Conservation (phyloP, 805 yeast species). For the Kodamaea hsintzibuensis region DNA sequence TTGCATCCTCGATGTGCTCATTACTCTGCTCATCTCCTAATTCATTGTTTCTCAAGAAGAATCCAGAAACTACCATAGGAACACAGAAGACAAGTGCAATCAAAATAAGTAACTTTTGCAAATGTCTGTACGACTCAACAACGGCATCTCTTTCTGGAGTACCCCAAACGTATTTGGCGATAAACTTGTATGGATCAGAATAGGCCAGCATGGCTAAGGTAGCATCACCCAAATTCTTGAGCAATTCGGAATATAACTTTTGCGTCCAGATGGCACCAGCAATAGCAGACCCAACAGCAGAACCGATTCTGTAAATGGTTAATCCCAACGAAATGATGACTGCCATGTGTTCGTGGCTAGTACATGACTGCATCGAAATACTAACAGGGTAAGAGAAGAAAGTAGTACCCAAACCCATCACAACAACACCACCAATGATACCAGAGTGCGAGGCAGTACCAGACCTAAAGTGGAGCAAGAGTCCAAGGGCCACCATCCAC, state of each 20-base stretch:
- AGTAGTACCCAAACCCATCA: conserved; percentile 22
- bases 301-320: conserved; percentile 19
- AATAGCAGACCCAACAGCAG: conserved; percentile 20
- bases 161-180: conserved; percentile 10
- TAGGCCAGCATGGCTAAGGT: conserved; percentile 11
- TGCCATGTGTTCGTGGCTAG: conserved; percentile 22
- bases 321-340: conserved; percentile 16
- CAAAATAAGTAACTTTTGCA: conserved; percentile 11
- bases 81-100: conserved; percentile 12
- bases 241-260: conserved; percentile 25
- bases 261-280: conserved; percentile 25
- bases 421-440: conserved; percentile 18
- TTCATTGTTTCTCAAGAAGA: conserved; percentile 12
- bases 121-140: conserved; percentile 12
- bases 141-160: conserved; percentile 11
- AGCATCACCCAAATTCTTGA: conserved; percentile 48
- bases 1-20: conserved; percentile 9
- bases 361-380: conserved; percentile 18
- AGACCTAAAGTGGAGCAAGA: conserved; percentile 24
- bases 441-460: conserved; percentile 16
- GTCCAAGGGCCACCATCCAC: conserved; percentile 28
- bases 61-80: conserved; percentile 13
- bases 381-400: conserved; percentile 20
- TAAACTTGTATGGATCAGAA: conserved; percentile 11
- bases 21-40: conserved; percentile 12